A percentile compares a stretch with the other conserved stretches of the same genome.
phyloP scores from a whole-genome alignment of 2,329 filamentous ascomycete species.

The Penicillium griseofulvum region DNA sequence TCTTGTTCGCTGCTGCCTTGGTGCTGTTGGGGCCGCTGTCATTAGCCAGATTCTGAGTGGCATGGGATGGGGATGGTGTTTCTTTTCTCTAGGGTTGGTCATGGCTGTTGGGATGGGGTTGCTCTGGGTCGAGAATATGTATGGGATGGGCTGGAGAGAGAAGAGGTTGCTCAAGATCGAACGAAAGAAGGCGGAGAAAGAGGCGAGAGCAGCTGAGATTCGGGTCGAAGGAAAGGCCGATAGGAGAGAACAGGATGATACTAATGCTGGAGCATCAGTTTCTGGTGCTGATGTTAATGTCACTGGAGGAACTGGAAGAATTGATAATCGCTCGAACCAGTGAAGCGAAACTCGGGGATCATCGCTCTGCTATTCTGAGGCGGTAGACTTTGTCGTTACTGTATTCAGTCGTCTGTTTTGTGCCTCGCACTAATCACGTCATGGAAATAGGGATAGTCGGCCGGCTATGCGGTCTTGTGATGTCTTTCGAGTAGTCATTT shows the following conservation, averaged over 20 bases:
- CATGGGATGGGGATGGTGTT: constrained; percentile 31
- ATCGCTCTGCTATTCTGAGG: background rate
- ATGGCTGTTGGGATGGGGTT: constrained; percentile 16
- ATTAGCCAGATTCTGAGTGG: constrained; percentile 26
- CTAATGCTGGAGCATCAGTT: background rate
- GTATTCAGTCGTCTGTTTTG: background rate
- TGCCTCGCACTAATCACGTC: background rate
- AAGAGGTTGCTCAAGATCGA: constrained; percentile 11
- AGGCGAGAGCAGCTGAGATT: background rate
- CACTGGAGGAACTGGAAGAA: background rate
- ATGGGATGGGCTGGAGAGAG: constrained; percentile 24
- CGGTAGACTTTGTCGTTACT: background rate
- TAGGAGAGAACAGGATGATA: background rate
- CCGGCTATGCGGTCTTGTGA: too few species aligned
- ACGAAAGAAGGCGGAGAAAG: constrained; percentile 9
- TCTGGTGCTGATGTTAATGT: background rate
- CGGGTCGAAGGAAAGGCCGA: background rate
- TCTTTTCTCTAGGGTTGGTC: constrained; percentile 23
- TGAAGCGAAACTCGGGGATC: background rate
- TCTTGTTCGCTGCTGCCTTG: constrained; percentile 30
- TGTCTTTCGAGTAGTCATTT: too few species aligned
- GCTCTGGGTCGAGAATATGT: constrained; percentile 15
- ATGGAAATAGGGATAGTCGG: background rate
- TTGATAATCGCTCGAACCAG: background rate
- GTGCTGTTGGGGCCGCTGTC: constrained; percentile 27